These are phyloP conservation scores for Phytophthora quininea DNA, from an alignment of 352 stramenopile species.

Conservation along the genomic window DNA sequence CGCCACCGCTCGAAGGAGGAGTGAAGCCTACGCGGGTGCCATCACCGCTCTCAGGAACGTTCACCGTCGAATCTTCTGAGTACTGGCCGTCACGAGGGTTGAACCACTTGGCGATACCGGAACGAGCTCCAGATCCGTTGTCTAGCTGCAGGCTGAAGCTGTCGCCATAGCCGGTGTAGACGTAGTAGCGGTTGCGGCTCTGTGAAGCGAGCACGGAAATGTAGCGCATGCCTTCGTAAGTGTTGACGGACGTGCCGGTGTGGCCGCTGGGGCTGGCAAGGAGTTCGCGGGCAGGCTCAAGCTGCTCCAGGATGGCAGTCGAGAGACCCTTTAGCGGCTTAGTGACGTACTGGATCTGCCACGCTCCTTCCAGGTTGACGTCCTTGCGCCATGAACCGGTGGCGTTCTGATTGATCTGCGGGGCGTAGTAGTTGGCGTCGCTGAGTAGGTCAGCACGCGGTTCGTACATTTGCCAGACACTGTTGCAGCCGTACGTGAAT, in stretches of 20 bases:
- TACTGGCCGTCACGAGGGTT: slow-evolving; percentile 20
- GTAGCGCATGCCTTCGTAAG: slow-evolving; percentile 23
- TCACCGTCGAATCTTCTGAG: slow-evolving; percentile 9
- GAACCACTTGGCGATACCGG: slow-evolving; percentile 12
- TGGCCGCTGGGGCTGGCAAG: slow-evolving; percentile 7
- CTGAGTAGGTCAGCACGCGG: slow-evolving; percentile 11
- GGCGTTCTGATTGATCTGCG: slow-evolving; percentile 17
- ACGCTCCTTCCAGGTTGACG: slow-evolving; percentile 20
- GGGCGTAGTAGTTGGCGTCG: slow-evolving; percentile 23
- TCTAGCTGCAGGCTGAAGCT: slow-evolving; percentile 14
- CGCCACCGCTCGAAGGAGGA: slow-evolving; percentile 14
- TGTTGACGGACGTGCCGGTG: slow-evolving; percentile 12
- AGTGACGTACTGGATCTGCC: slow-evolving; percentile 22
- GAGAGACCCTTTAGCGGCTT: slow-evolving; percentile 18
- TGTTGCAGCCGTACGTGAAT: slow-evolving; percentile 32
- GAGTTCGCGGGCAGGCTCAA: slow-evolving; percentile 19
- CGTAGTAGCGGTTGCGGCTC: slow-evolving; percentile 13
- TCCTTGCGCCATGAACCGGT: slow-evolving; percentile 26
- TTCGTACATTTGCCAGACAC: slow-evolving; percentile 35
- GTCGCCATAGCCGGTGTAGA: slow-evolving; percentile 19
- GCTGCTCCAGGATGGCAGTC: slow-evolving; percentile 10
- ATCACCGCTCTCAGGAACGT: slow-evolving; percentile 1
- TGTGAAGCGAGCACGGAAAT: slow-evolving; percentile 25
- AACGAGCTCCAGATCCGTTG: slow-evolving; percentile 3
- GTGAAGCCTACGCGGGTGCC: slow-evolving; percentile 14